phyloP scores from a whole-genome alignment of 306 rosid species.

The Citrullus mucosospermus region DNA sequence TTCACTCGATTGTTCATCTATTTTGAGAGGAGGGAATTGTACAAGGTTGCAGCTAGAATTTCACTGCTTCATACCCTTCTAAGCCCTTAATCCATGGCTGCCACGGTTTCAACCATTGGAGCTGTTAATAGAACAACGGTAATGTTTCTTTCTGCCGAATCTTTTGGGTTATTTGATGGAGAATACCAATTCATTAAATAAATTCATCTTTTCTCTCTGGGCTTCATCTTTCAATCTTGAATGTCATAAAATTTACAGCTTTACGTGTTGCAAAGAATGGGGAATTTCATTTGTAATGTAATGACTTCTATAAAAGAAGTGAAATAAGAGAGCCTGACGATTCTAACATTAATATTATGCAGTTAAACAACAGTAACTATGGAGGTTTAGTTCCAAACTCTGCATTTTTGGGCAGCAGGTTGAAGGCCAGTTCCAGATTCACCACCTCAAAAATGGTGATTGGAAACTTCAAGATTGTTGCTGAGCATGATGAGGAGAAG shows the following conservation, averaged over 20 bases:
- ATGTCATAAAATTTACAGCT: neutral
- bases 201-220: neutral
- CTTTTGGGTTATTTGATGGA: neutral
- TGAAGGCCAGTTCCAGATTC: slow-evolving; percentile 18
- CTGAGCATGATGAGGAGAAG: slow-evolving; percentile 40
- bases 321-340: neutral
- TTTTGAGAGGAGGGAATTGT: neutral
- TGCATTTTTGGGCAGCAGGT: slow-evolving; percentile 31
- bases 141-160: slow-evolving; percentile 12
- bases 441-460: slow-evolving; percentile 11
- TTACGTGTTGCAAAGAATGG: neutral
- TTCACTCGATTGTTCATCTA: neutral
- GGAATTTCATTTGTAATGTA: neutral
- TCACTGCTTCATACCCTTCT: slow-evolving; percentile 1
- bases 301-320: neutral
- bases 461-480: slow-evolving; percentile 33
- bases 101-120: slow-evolving; percentile 42
- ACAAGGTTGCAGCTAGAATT: neutral
- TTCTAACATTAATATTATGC: slow-evolving; percentile 10
- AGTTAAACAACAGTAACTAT: slow-evolving; percentile 38
- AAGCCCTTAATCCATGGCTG: slow-evolving; percentile 30
- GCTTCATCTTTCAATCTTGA: neutral
- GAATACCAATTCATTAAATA: neutral
- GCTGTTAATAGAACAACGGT: slow-evolving; percentile 44
- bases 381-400: slow-evolving; percentile 22